Base-by-base conservation (phyloP, 2,329 filamentous ascomycete genomes). In the Phaeosphaeriaceae sp. region DNA sequence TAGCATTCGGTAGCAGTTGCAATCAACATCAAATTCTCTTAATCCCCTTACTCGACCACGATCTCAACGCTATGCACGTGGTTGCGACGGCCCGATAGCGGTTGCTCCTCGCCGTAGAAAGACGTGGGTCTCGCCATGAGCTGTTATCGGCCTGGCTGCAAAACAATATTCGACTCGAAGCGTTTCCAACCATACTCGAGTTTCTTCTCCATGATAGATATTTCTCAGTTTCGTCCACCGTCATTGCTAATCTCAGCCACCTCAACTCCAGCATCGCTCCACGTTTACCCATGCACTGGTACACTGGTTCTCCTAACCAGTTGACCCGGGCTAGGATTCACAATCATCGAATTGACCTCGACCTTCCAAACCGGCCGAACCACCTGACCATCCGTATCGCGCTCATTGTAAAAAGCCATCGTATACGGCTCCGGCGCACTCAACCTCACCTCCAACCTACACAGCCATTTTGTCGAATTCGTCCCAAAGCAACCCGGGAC, bases 401-500 rank as follows among this genome's bases (percentile, higher is more conserved):
- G 46, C 46, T 67, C 65, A 22, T 74, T 74, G 46, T 74, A 74
- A 47, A 72, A 71, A 0, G 9, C 64, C 6, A 67, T 74, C 2
- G 70, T 74, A 48, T 66, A 76, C 7, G 68, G 65, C 3, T 68
- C 67, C 17, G 48, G 67, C 67, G 36, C 73, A 54, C 11, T 51
- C 19, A 59, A 47, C 27, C 60, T 57, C 20, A 73, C 40, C 7
- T 63, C 56, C 5, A 76, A 27, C 20, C 57, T 66, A 25, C 65
- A 73, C 19, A 75, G 48, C 73, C 72, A 75, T 50, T 76, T 76
- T 9, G 67, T 72, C 21, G 60, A 67, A 51, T 76, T 76, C 48
- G 71, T 74, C 4, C 73, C 73, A 57, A 73, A 74, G 60, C 66
- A 76, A 7, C 70, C 72, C 1, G 71, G 72, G 13, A 76, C 71